These are phyloP conservation scores for Pythium guiyangense DNA, from an alignment of 352 stramenopile genomes.

Conservation along the genomic window DNA sequence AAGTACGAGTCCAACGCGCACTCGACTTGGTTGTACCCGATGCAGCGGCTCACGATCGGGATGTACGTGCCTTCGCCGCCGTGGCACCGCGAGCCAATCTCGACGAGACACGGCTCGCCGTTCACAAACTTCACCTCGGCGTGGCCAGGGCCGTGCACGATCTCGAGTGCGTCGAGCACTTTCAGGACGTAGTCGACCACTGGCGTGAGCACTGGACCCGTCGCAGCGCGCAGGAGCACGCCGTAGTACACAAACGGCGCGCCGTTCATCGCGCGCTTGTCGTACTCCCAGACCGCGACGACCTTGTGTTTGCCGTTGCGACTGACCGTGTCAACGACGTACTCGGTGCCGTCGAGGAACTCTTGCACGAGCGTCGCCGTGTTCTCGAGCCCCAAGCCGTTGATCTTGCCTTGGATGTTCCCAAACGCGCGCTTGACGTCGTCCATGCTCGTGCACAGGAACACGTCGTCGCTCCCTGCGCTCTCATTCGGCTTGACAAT, in stretches of 20 bases:
- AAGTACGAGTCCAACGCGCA: slow-evolving; percentile 86
- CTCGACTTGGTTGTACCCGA: slow-evolving; percentile 93
- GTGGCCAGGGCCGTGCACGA: slow-evolving; percentile 78
- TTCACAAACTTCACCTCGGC: slow-evolving; percentile 87
- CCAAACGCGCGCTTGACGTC: slow-evolving; percentile 89
- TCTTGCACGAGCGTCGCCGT: slow-evolving; percentile 92
- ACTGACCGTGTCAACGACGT: slow-evolving; percentile 95
- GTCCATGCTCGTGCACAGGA: slow-evolving; percentile 87
- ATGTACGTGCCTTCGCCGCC: slow-evolving; percentile 92
- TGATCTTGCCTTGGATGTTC: slow-evolving; percentile 90
- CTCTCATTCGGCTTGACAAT: slow-evolving; percentile 94
- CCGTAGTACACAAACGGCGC: slow-evolving; percentile 95
- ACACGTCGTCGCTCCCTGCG: slow-evolving; percentile 93
- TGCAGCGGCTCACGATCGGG: slow-evolving; percentile 84
- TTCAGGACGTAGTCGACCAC: slow-evolving; percentile 62
- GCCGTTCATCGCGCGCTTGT: slow-evolving; percentile 92
- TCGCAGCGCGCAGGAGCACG: slow-evolving; percentile 60
- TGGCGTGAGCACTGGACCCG: slow-evolving; percentile 37
- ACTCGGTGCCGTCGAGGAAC: slow-evolving; percentile 93
- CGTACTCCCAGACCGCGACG: slow-evolving; percentile 96
- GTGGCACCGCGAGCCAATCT: slow-evolving; percentile 94
- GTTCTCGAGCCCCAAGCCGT: slow-evolving; percentile 83
- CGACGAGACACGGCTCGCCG: slow-evolving; percentile 88
- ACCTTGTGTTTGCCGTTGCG: slow-evolving; percentile 93
- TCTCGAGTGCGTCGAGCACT: slow-evolving; percentile 79